These are phyloP conservation scores for Metarhizium guizhouense DNA, from an alignment of 2,329 filamentous ascomycete genomes.

Conservation along the genomic window DNA sequence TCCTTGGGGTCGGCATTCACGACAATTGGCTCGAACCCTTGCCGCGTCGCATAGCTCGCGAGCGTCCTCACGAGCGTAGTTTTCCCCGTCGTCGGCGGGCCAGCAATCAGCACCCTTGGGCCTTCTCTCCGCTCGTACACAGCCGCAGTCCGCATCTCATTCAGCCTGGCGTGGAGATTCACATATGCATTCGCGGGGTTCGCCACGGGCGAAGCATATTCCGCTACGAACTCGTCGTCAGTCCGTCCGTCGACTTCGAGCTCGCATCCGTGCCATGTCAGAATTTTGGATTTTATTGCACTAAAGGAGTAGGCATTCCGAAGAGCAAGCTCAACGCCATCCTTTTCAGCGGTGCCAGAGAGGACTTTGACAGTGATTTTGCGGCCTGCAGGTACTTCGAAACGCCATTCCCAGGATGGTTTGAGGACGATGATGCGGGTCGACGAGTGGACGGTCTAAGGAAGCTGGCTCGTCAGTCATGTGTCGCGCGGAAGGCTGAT, in stretches of 20 bases:
- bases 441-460: slow-evolving; percentile 27
- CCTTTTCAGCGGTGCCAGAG: slow-evolving; percentile 80
- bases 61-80: slow-evolving; percentile 71
- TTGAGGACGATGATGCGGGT: slow-evolving; percentile 44
- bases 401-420: slow-evolving; percentile 68
- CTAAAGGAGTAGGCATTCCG: slow-evolving; percentile 74
- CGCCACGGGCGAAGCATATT: slow-evolving; percentile 60
- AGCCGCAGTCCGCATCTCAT: slow-evolving; percentile 58
- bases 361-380: slow-evolving; percentile 51
- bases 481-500: neutral
- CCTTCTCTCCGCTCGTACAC: slow-evolving; percentile 42
- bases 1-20: slow-evolving; percentile 81
- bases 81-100: slow-evolving; percentile 72
- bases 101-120: slow-evolving; percentile 77
- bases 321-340: slow-evolving; percentile 84
- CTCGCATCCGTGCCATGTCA: slow-evolving; percentile 85
- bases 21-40: slow-evolving; percentile 66
- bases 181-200: slow-evolving; percentile 73
- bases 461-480: slow-evolving; percentile 1
- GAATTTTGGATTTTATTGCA: slow-evolving; percentile 77
- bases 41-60: slow-evolving; percentile 68
- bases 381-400: slow-evolving; percentile 52
- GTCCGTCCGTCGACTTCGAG: slow-evolving; percentile 64
- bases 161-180: slow-evolving; percentile 82
- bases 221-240: slow-evolving; percentile 46